Evolutionary conservation across 78 protist genomes (phyloP), one percentile per base, ranked within the genome.

Genomic region (Carpediemonas membranifera): DNA sequence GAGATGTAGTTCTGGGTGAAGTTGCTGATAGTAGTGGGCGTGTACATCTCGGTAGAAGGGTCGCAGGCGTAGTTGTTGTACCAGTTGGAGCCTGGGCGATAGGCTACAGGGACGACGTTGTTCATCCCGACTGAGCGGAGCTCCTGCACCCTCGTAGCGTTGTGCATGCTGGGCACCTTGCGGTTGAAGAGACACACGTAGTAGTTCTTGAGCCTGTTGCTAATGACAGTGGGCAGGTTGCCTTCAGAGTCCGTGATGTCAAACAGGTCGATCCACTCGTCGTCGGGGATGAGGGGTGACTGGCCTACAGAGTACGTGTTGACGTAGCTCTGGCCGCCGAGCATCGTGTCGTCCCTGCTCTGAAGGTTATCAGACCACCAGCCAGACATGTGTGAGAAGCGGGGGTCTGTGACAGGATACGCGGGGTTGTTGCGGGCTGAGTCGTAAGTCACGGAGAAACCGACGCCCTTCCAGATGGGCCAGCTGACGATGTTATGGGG

Each of bases 351-450:
- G 31, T 59, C 63, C 19, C 63, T 30, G 31, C 15, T 59, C 18
- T 59, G 63, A 34, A 59, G 31, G 18, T 59, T 59, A 59, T 59
- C 63, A 18, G 63, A 21, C 63, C 63, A 59, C 63, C 63, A 59
- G 28, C 63, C 63, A 25, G 19, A 21, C 15, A 34, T 59, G 18
- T 35, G n/a, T n/a, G n/a, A n/a, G n/a, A n/a, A n/a, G n/a, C n/a
- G n/a, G n/a, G n/a, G n/a, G n/a, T n/a, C 18, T 15, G 63, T 15
- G 24, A n/a, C 55, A 21, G 21, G 33, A 59, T 21, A 59, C 19
- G 18, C 15, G 15, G 63, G 63, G 18, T 59, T 59, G 15, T 25
- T 59, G 63, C 31, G 18, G 15, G 15, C 31, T 30, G 35, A 18
- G 35, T 59, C 63, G 18, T 59, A 59, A 59, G 15, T 21, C 35